Evolutionary conservation across 768 basidiomycete species (phyloP), one percentile per base, ranked within the genome.

Genomic region (Pisolithus albus): DNA sequence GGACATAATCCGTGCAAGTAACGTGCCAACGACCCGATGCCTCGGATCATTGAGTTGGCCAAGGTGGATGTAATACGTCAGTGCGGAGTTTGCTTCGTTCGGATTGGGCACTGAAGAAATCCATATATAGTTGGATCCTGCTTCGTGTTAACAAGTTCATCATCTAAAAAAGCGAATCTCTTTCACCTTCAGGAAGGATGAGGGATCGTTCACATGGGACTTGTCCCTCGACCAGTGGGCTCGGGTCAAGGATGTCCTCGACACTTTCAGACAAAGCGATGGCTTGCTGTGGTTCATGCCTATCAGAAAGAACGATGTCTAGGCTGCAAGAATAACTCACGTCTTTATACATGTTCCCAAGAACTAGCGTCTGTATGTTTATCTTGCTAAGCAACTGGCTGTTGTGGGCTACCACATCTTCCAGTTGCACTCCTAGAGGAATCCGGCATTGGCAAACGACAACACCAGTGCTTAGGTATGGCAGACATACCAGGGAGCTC

Each of bases 311-410:
- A 34, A 34, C 1, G 38, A 37, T 21, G 26, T 19, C n/a, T 30
- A 40, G 50, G 8, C 38, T 34, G 42, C 45, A 32, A 3, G 38
- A 34, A 16, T 34, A 18, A 61, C 88, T 49, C 57, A 91, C 90
- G 65, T 93, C 83, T 61, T 87, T 85, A 58, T 78, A 77, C 51
- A 97, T 72, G 67, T 98, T 98, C 2, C 96, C 96, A 32, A 83
- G 71, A 2, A 88, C 83, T 19, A 98, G 72, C 19, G 85, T 83
- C 46, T 84, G 79, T 46, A 92, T 72, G 58, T 86, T 77, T 43
- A 87, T 71, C 43, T 82, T 72, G 3, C 79, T 77, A 10, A 96
- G 70, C 11, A 95, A 57, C 21, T 75, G 69, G 23, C 63, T 66
- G 9, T 77, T 76, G 59, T 93, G 88, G 1, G 63, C 65, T 56